Base-by-base conservation (phyloP, 495 filamentous ascomycete species). In the Talaromyces stipitatus region DNA sequence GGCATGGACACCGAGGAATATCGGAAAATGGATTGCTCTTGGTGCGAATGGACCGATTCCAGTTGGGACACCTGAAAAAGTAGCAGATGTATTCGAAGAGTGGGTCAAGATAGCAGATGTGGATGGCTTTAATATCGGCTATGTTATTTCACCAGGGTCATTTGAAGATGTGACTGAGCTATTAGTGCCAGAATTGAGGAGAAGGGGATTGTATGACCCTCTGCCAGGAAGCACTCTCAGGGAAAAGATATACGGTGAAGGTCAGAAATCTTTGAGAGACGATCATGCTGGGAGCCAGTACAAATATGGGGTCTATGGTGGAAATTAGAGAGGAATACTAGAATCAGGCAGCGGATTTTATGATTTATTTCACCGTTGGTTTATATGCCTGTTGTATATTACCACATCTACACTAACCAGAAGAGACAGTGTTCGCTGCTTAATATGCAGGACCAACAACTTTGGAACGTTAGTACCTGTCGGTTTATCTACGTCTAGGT, bases 91-190 rank as follows among this genome's bases (percentile, higher is more conserved):
- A 45, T 55, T 81, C 36, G 75, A 79, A 62, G 59, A 61, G 46
- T 81, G 79, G 78, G 65, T 79, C 2, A 60, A 63, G 3, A 67
- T 75, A 28, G 68, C 69, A 3, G 78, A 71, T 43, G 67, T 78
- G 28, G 77, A 81, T 65, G 79, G 75, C 0, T 80, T 80, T 59
- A 82, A 81, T 63, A 71, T 81, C 65, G 72, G 71, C 1, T 81
- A 83, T 56, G 69, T 73, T 6, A 71, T 74, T 26, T 32, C 74
- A 53, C 81, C 80, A 0, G 70, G 73, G 32, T 73, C 77, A 0
- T 84, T 84, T 64, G 67, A 75, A 50, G 80, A 82, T 60, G 68
- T 81, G 10, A 69, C 75, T 55, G 74, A 82, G 63, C 30, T 68
- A 38, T 56, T 61, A 55, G n/a, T 62, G 7, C 58, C 66, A 38